Percentiles rank a stretch among this genome's conserved stretches.
Evolutionary conservation across 2,329 filamentous ascomycete species (phyloP).

Genomic region (Thielaviopsis euricoi): DNA sequence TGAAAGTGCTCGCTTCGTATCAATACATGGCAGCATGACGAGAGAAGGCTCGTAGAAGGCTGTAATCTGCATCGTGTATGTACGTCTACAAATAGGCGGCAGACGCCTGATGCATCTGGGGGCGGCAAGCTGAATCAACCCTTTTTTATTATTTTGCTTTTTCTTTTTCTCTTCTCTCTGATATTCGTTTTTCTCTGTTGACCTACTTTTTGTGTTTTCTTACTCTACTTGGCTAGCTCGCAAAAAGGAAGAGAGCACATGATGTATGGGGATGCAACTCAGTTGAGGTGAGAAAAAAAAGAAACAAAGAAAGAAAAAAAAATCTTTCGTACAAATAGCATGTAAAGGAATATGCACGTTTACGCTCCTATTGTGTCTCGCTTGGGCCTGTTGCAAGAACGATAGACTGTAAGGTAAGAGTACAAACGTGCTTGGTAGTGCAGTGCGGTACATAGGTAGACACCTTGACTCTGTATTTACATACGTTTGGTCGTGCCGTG

Average conservation of each 20-base stretch:
- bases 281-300: neutral
- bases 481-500: too few relatives aligned
- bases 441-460: too few relatives aligned
- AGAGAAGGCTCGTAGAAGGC: neutral
- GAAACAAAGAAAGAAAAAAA: too few relatives aligned
- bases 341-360: neutral
- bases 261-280: neutral
- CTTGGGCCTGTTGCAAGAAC: too few relatives aligned
- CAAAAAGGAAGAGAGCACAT: neutral
- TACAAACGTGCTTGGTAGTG: too few relatives aligned
- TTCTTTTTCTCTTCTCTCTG: neutral
- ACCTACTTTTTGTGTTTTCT: neutral
- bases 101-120: neutral
- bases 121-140: neutral
- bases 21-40: neutral
- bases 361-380: too few relatives aligned
- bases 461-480: too few relatives aligned
- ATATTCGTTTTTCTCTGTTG: too few relatives aligned
- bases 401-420: too few relatives aligned
- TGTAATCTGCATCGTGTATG: neutral
- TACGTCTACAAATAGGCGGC: neutral
- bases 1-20: neutral
- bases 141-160: neutral
- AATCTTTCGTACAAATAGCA: neutral
- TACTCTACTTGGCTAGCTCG: neutral